Conservation (phyloP, 176 grass and related monocot species). For the Carex pumila region DNA sequence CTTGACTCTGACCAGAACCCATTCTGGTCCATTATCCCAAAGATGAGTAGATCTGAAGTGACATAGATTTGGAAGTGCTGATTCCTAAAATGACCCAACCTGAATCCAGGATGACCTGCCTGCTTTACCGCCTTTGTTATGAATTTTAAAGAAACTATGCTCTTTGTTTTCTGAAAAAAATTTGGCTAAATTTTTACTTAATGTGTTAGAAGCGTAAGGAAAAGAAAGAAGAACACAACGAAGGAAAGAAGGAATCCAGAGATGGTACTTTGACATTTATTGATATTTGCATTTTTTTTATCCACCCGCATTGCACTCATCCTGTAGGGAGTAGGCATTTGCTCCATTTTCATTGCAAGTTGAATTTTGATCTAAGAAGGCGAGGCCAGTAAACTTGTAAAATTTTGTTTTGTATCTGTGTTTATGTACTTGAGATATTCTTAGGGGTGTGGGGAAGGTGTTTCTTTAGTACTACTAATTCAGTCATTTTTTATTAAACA, state of each 20-base stretch:
- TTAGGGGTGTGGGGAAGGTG: not conserved
- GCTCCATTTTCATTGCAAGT: not conserved
- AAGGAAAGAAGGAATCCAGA: slow-evolving; percentile 17
- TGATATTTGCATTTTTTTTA: not conserved
- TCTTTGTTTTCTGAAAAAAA: not conserved
- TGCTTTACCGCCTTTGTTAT: not conserved
- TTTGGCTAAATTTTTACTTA: not conserved
- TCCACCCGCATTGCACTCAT: not conserved
- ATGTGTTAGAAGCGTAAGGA: slow-evolving; percentile 23
- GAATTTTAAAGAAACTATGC: not conserved
- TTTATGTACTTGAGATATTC: not conserved
- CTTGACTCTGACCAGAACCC: not conserved
- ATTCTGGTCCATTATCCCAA: not conserved
- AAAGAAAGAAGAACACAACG: slow-evolving; percentile 53
- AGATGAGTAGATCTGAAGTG: not conserved
- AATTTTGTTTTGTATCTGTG: not conserved
- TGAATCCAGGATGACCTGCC: not conserved
- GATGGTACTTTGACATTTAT: not conserved
- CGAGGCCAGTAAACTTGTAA: not conserved
- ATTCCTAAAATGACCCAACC: not conserved
- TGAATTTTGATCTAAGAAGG: not conserved
- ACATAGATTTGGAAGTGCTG: not conserved
- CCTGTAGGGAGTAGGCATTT: not conserved
- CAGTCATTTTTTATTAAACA: not conserved
- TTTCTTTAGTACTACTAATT: not conserved